Percentiles rank a stretch among this genome's conserved stretches.
These are phyloP conservation scores for Russula vinacea DNA, from an alignment of 768 basidiomycete genomes.

Conservation along the genomic window DNA sequence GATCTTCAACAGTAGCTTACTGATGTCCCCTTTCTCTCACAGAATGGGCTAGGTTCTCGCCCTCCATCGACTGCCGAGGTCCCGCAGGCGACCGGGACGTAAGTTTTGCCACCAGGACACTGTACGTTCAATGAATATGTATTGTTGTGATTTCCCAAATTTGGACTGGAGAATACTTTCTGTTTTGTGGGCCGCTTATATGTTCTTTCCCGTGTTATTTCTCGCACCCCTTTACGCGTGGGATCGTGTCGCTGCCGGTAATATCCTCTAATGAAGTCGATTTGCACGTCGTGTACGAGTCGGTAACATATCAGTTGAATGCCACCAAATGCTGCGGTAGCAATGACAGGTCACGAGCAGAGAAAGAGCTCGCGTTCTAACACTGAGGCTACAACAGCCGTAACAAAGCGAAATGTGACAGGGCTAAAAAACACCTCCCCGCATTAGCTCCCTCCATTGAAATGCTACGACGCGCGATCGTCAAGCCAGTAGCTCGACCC, in stretches of 20 bases:
- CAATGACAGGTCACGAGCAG: no score
- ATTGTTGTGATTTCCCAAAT: neutral
- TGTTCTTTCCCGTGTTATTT: neutral
- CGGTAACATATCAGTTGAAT: no score
- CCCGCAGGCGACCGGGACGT: constrained; percentile 4
- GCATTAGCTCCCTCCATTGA: neutral
- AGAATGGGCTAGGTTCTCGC: constrained; percentile 23
- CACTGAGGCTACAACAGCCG: no score
- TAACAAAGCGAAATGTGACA: no score
- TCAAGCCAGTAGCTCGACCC: no score
- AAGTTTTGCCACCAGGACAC: neutral
- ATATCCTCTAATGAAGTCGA: no score
- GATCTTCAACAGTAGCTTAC: neutral
- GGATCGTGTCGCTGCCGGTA: neutral
- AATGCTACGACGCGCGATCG: neutral
- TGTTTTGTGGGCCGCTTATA: neutral
- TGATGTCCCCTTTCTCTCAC: neutral
- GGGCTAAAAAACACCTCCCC: no score
- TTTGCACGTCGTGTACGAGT: no score
- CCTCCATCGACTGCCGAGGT: constrained; percentile 22
- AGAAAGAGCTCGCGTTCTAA: no score
- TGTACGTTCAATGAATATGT: neutral
- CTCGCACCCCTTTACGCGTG: neutral
- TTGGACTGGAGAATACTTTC: neutral
- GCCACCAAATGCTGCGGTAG: no score